Evolutionary conservation across 1,139 yeast genomes (phyloP).

Genomic region (Pichia sp.): DNA sequence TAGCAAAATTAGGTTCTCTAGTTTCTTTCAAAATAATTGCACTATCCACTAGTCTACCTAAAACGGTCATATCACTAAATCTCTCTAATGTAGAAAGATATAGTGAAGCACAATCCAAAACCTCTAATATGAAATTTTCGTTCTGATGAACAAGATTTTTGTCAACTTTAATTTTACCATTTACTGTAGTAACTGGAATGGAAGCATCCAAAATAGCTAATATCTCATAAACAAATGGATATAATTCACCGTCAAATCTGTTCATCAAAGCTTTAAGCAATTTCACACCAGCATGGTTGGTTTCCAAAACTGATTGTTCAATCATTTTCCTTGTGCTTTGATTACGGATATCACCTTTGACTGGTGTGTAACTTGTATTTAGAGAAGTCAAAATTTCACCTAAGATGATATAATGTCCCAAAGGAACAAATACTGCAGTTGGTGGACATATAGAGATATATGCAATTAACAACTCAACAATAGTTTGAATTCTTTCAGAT

Average conservation of each 20-base stretch:
- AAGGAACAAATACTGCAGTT: slow-evolving; percentile 40
- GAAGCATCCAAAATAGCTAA: slow-evolving; percentile 53
- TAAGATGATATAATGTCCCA: slow-evolving; percentile 45
- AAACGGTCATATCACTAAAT: slow-evolving; percentile 34
- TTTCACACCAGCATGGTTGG: slow-evolving; percentile 39
- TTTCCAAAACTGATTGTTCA: slow-evolving; percentile 34
- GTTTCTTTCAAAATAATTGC: slow-evolving; percentile 41
- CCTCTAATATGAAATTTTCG: slow-evolving; percentile 30
- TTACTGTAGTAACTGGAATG: slow-evolving; percentile 27
- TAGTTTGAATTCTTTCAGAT: slow-evolving; percentile 40
- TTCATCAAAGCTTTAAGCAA: slow-evolving; percentile 35
- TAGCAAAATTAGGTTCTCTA: slow-evolving; percentile 22
- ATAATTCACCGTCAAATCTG: slow-evolving; percentile 38
- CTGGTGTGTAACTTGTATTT: slow-evolving; percentile 45
- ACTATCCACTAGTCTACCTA: slow-evolving; percentile 41
- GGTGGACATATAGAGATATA: slow-evolving; percentile 40
- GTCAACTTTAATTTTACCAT: slow-evolving; percentile 34
- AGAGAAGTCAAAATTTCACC: slow-evolving; percentile 47
- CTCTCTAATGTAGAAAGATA: slow-evolving; percentile 31
- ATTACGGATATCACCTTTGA: slow-evolving; percentile 53
- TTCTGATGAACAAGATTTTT: slow-evolving; percentile 28
- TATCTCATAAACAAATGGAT: slow-evolving; percentile 43
- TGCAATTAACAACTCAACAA: slow-evolving; percentile 39
- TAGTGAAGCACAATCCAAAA: slow-evolving; percentile 30
- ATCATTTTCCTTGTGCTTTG: slow-evolving; percentile 36